Conservation (phyloP, 2,329 filamentous ascomycete species). For the Penicillium expansum region DNA sequence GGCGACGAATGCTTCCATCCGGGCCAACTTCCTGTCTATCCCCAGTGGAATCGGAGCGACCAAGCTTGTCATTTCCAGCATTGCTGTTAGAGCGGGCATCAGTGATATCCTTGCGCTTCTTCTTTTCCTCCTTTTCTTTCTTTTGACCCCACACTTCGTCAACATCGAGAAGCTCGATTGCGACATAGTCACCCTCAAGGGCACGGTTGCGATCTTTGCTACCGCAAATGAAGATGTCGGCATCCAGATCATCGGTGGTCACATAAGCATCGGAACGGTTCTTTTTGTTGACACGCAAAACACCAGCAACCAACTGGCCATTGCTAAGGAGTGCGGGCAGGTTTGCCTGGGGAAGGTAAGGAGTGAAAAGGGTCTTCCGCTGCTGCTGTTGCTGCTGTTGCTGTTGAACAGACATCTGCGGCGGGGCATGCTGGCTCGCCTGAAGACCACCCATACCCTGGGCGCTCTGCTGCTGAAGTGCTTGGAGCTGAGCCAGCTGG, state of each 20-base stretch:
- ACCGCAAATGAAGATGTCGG: constrained; percentile 98
- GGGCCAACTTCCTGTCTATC: constrained; percentile 60
- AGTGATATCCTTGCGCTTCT: constrained; percentile 98
- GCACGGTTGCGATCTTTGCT: constrained; percentile 98
- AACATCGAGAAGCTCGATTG: constrained; percentile 92
- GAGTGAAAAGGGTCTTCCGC: constrained; percentile 97
- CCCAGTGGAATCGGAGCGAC: constrained; percentile 58
- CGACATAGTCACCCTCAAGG: constrained; percentile 91
- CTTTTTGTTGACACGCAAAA: constrained; percentile 98
- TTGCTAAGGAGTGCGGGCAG: constrained; percentile 86
- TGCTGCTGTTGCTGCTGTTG: constrained; percentile 75
- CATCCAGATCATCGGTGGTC: constrained; percentile 88
- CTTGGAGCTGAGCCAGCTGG: constrained; percentile 86
- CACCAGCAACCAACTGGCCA: constrained; percentile 91
- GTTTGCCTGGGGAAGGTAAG: constrained; percentile 91
- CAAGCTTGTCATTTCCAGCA: constrained; percentile 64
- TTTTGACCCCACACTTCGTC: constrained; percentile 99
- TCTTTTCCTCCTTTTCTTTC: constrained; percentile 99
- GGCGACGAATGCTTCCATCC: constrained; percentile 84
- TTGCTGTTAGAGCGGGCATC: constrained; percentile 79
- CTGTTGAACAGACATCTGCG: constrained; percentile 54
- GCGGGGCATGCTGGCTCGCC: constrained; percentile 70
- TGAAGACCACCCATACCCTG: constrained; percentile 68
- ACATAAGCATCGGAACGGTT: constrained; percentile 98
- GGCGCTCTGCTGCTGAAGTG: constrained; percentile 83